A percentile compares a stretch with the other conserved stretches of the same genome.
Conservation (phyloP, 129 eudicot genomes). For the Arctium minus region DNA sequence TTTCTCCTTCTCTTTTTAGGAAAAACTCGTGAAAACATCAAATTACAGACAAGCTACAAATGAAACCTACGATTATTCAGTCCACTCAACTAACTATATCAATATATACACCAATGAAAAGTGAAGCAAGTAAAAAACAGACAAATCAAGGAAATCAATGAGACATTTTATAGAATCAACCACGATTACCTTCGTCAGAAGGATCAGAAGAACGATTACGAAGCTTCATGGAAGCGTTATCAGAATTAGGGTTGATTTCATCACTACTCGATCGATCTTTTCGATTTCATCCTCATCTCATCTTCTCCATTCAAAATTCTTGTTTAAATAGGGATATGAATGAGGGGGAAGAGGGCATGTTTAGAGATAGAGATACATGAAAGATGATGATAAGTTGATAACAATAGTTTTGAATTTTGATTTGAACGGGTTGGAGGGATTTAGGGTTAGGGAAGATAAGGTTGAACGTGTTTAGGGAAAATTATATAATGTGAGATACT, state of each 20-base stretch:
- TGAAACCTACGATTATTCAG: background rate
- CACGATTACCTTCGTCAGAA: constrained; percentile 28
- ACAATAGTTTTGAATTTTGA: too few relatives aligned
- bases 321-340: too few relatives aligned
- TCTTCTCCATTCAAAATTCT: too few relatives aligned
- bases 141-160: background rate
- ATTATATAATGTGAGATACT: too few relatives aligned
- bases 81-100: background rate
- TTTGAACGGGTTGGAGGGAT: too few relatives aligned
- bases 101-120: background rate
- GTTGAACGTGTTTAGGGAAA: too few relatives aligned
- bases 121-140: constrained; percentile 1
- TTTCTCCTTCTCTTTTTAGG: background rate
- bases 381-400: too few relatives aligned
- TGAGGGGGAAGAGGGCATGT: too few relatives aligned
- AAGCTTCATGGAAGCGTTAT: constrained; percentile 23
- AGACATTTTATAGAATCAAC: background rate
- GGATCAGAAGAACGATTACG: constrained; percentile 22
- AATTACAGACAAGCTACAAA: background rate
- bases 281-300: too few relatives aligned
- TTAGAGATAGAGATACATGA: too few relatives aligned
- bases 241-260: constrained; percentile 17
- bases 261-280: too few relatives aligned
- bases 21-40: background rate
- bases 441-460: too few relatives aligned